Base-by-base conservation (phyloP, 768 basidiomycete genomes). In the Lentinus brumalis region DNA sequence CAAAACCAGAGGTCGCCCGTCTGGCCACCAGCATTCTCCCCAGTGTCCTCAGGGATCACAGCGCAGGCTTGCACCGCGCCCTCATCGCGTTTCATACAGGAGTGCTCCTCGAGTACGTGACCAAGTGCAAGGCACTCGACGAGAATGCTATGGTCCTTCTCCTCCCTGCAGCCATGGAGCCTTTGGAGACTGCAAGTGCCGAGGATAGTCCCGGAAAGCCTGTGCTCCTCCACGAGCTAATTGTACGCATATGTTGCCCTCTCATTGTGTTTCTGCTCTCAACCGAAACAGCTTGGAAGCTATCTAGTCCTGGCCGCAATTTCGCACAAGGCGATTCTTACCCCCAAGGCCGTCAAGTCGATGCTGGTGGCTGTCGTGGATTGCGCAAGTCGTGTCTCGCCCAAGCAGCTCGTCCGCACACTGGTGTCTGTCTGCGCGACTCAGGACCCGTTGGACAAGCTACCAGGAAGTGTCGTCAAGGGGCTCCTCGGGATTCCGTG, bases 51-150 rank as follows among this genome's bases (percentile, higher is more conserved):
- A 83, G 85, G 67, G 67, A 76, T 63, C 73, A 70, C 11, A 64
- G 69, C 15, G 70, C 68, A 3, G 58, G 58, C 16, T 41, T 72
- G 61, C 52, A 96, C 70, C 87, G 87, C 40, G 83, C 89, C 0
- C 75, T 98, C 15, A 73, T 94, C 46, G 86, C 87, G 0, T 98
- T 98, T 76, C 92, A 93, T 72, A 83, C 90, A 7, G 87, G 90
- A 7, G 83, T 83, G 0, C 75, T 94, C 46, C 84, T 95, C 38
- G 94, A 92, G 42, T 96, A 90, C 68, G 79, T 99, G 41, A 82
- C 85, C 40, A 76, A 81, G 46, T 77, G 72, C 38, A 81, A 86
- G 56, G 64, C 70, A 4, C 68, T 91, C 35, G 85, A 89, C 65
- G 89, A 91, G 70, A 87, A 86, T 16, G 79, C 83, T 0, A 73